Evolutionary conservation across 2,329 filamentous ascomycete species (phyloP).

Genomic region (Aspergillus sojae): DNA sequence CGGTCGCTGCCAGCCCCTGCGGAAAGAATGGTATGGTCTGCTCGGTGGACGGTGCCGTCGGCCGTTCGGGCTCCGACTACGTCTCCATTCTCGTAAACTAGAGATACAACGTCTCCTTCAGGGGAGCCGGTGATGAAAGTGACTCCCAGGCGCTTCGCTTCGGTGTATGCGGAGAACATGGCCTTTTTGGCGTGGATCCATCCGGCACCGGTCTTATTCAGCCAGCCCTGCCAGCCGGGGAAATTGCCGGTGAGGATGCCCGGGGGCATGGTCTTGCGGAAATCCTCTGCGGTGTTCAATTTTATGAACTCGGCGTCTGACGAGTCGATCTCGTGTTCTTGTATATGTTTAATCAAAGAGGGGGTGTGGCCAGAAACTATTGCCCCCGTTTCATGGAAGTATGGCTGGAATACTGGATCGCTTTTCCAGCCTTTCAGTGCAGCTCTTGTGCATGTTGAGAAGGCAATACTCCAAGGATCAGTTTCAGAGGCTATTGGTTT

Average conservation of each 20-base stretch:
- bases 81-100: slow-evolving; percentile 43
- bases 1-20: slow-evolving; percentile 53
- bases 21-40: slow-evolving; percentile 51
- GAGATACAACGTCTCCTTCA: slow-evolving; percentile 40
- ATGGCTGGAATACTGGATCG: slow-evolving; percentile 49
- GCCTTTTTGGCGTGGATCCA: slow-evolving; percentile 59
- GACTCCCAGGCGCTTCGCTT: slow-evolving; percentile 51
- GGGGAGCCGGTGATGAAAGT: slow-evolving; percentile 48
- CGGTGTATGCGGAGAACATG: slow-evolving; percentile 48
- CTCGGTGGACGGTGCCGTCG: slow-evolving; percentile 45
- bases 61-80: slow-evolving; percentile 48
- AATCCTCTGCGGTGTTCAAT: slow-evolving; percentile 49
- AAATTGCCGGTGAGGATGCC: slow-evolving; percentile 56
- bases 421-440: slow-evolving; percentile 46
- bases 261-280: slow-evolving; percentile 54
- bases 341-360: slow-evolving; percentile 41
- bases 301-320: slow-evolving; percentile 34
- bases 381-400: slow-evolving; percentile 50
- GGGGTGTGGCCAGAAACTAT: slow-evolving; percentile 46
- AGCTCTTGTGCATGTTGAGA: slow-evolving; percentile 27
- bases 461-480: slow-evolving; percentile 24
- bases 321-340: slow-evolving; percentile 37
- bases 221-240: slow-evolving; percentile 55
- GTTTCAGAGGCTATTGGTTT: slow-evolving; percentile 3
- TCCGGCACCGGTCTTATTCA: slow-evolving; percentile 45